A percentile compares a stretch with the other conserved stretches of the same genome.
Conservation (phyloP, 495 filamentous ascomycete genomes). For the Penicillium ochrochloron region DNA sequence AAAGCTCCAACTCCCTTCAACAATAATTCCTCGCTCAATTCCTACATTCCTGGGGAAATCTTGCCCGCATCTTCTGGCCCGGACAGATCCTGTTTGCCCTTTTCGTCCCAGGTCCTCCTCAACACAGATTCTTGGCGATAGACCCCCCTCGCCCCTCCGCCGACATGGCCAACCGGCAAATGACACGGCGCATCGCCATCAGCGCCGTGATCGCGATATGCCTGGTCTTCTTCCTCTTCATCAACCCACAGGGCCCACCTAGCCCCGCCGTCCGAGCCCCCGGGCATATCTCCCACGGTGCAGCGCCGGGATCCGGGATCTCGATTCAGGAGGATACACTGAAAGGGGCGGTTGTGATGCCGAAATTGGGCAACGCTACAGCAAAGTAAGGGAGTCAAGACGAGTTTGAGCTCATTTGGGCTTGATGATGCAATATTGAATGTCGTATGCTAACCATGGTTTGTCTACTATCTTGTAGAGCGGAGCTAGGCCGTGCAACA, state of each 20-base stretch:
- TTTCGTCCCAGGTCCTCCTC: not conserved
- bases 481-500: slow-evolving; percentile 83
- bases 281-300: slow-evolving; percentile 44
- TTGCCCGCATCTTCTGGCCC: not conserved
- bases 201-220: slow-evolving; percentile 41
- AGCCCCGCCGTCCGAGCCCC: slow-evolving; percentile 50
- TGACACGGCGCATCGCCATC: slow-evolving; percentile 46
- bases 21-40: slow-evolving; percentile 7
- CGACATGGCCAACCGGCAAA: slow-evolving; percentile 49
- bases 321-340: slow-evolving; percentile 53
- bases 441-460: not conserved
- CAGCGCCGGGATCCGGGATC: slow-evolving; percentile 24
- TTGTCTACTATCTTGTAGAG: slow-evolving; percentile 51
- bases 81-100: not conserved
- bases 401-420: not conserved
- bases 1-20: not conserved
- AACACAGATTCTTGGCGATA: slow-evolving; percentile 15
- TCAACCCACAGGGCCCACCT: slow-evolving; percentile 46
- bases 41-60: not conserved
- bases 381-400: slow-evolving; percentile 53
- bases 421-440: not conserved
- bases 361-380: slow-evolving; percentile 90
- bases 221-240: slow-evolving; percentile 47
- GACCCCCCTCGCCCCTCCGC: slow-evolving; percentile 7
- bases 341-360: slow-evolving; percentile 81